Evolutionary conservation across 192 early-diverging fungal species (phyloP), one percentile per base, ranked within the genome.

Genomic region (Paraglomus brasilianum): DNA sequence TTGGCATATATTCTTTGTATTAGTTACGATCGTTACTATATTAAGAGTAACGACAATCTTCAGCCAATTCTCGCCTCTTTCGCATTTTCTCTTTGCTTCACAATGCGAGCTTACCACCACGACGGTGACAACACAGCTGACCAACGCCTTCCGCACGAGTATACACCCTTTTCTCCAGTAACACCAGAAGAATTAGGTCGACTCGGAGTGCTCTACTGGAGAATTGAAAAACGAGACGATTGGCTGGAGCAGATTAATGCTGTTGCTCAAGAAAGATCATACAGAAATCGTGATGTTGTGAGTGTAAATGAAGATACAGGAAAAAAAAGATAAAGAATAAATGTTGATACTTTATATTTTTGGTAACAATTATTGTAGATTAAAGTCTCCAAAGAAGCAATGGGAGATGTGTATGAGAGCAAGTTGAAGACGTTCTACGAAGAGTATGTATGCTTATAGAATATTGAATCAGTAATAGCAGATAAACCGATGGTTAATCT

Each of bases 391-490:
- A 87, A 85, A 45, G 85, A 87, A 15, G 86, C 80, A 56, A 80
- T 98, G 50, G 89, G 89, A 45, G 87, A 88, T 70, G 43, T 75
- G n/a, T 99, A 97, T 76, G 95, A 97, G 57, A 88, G 85, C 38
- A 97, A 95, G 78, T 84, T 99, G 68, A 94, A 95, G 81, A 90
- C 75, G 9, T 98, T 98, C 71, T 97, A 93, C 74, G 82, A 85
- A 36, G 96, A 96, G 85, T 87, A 81, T 62, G 77, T 82, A 1
- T 53, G 64, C 43, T 36, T 30, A 44, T 43, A 9, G 10, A n/a
- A 19, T 6, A 10, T 53, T 36, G 45, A 22, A 6, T 24, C 38
- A 2, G 21, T 6, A 14, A 30, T 14, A 21, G 15, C 62, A 52
- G 63, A 49, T 21, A 43, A 14, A 53, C n/a, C 50, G 45, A n/a